Evolutionary conservation across 306 rosid species (phyloP), one percentile per base, ranked within the genome.

Genomic region (Cicer bijugum): DNA sequence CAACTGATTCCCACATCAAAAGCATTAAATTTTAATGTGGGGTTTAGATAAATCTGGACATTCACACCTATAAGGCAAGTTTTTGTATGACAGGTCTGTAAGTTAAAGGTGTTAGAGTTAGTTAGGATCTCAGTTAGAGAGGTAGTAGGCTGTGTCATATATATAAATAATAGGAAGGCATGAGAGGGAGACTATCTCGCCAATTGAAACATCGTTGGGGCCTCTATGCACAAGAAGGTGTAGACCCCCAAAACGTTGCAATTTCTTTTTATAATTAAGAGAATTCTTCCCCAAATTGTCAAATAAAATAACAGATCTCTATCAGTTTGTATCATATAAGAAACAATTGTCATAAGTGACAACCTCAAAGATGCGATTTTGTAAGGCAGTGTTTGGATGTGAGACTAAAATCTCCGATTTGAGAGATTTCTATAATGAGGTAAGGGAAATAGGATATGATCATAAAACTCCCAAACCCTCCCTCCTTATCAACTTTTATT

Each of bases 311-410:
- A 7, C 55, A 50, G 55, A 17, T 40, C 19, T 19, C 15, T 38
- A 2, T 53, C n/a, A 71, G 65, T 11, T 6, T n/a, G 5, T 17
- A 70, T 52, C 12, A 15, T 52, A 43, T 72, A 14, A 60, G 60
- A 42, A 40, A 12, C 7, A 52, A 20, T 6, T 52, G 55, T 6
- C 71, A 52, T 52, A 6, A 16, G 17, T 16, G 7, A 48, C 20
- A 17, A 38, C 48, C 12, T 74, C 40, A 56, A 56, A 38, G 37
- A 47, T 42, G 71, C 37, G 50, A 65, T 52, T 52, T 1, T 65
- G 48, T 3, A 38, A 17, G 59, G 42, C 65, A 15, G 19, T 33
- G 15, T 38, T 70, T 11, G 65, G 65, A 68, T 14, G 12, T 16
- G 35, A 9, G 33, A 47, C 53, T 28, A 7, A 28, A 51, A 40